Conservation (phyloP, 108 stramenopile species). For the Fragilariopsis cylindrus region DNA sequence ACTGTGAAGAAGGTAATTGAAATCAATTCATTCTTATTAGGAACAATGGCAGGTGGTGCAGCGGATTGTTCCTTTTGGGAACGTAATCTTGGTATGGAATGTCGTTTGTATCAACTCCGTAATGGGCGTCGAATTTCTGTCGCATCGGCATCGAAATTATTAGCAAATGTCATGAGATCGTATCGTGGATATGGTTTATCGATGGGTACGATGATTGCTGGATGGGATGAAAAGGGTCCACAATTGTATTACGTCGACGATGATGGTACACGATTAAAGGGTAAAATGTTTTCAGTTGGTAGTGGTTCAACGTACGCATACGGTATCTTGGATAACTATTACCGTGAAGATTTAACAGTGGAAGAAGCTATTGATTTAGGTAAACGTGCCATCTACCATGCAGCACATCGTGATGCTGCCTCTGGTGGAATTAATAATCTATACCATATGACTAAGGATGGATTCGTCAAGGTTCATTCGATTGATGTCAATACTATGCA, state of each 20-base stretch:
- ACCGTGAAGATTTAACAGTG: constrained; percentile 92
- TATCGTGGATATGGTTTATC: constrained; percentile 98
- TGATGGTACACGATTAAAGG: constrained; percentile 97
- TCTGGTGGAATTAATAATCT: constrained; percentile 95
- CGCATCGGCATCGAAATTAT: constrained; percentile 95
- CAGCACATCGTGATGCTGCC: constrained; percentile 99
- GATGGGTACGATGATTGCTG: constrained; percentile 99
- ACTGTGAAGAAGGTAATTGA: constrained; percentile 99
- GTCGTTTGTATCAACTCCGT: constrained; percentile 95
- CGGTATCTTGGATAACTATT: constrained; percentile 96
- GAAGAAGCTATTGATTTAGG: constrained; percentile 99
- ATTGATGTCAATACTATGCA: constrained; percentile 98
- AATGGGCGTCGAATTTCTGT: constrained; percentile 98
- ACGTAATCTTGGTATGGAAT: constrained; percentile 96
- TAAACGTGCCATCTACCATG: constrained; percentile 99
- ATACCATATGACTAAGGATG: constrained; percentile 96
- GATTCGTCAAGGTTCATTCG: constrained; percentile 95
- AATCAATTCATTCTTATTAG: constrained; percentile 98
- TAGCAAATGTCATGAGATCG: constrained; percentile 95
- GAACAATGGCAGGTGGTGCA: constrained; percentile 99
- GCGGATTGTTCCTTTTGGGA: constrained; percentile 99
- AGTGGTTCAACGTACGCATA: constrained; percentile 99
- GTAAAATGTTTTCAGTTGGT: constrained; percentile 97
- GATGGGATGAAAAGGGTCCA: constrained; percentile 98
- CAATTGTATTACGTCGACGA: constrained; percentile 99